These are phyloP conservation scores for Omphalea diandra DNA, from an alignment of 441 rosid genomes.

Conservation along the genomic window DNA sequence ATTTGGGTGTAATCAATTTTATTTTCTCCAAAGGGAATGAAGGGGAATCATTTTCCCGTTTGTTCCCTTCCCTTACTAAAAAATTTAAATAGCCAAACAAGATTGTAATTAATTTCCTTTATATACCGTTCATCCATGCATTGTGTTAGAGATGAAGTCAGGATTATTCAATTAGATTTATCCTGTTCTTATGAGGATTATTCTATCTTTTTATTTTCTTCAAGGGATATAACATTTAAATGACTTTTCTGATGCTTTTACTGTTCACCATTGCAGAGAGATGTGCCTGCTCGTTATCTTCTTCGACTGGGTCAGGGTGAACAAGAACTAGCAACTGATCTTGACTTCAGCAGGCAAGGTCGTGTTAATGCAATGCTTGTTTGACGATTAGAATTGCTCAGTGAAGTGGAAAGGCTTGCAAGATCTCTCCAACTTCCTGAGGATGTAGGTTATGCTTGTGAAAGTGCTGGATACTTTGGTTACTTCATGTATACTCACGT, in stretches of 20 bases:
- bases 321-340: constrained; percentile 99
- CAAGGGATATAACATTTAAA: background rate
- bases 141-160: background rate
- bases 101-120: no score
- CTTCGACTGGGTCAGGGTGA: constrained; percentile 99
- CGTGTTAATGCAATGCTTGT: constrained; percentile 99
- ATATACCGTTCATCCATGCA: no score
- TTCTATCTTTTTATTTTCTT: background rate
- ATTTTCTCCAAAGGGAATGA: no score
- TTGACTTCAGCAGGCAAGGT: constrained; percentile 99
- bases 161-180: background rate
- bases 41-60: no score
- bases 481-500: constrained; percentile 94
- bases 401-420: constrained; percentile 97
- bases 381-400: constrained; percentile 84
- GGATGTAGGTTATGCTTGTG: constrained; percentile 99
- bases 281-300: constrained; percentile 97
- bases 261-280: constrained; percentile 62
- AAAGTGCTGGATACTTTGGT: constrained; percentile 98
- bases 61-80: no score
- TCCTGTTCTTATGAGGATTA: background rate
- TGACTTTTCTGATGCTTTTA: constrained; percentile 21
- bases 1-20: no score
- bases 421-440: constrained; percentile 95
- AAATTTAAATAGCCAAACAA: no score